Conservation (phyloP, 2,329 filamentous ascomycete species). For the Lasiodiplodia citricola region DNA sequence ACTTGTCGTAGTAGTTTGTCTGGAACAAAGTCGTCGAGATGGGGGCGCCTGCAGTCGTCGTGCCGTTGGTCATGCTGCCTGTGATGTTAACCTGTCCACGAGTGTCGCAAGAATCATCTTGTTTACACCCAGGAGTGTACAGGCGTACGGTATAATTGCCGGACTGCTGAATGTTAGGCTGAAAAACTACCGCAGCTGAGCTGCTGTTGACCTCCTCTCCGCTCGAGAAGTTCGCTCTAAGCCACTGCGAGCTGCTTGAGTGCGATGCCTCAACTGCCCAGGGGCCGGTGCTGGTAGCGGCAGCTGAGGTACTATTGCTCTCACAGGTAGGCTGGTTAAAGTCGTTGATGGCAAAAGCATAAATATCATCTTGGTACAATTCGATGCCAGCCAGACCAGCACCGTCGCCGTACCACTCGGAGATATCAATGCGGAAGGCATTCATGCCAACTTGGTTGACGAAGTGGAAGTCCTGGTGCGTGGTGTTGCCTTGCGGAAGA, state of each 20-base stretch:
- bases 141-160: constrained; percentile 91
- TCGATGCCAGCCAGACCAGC: constrained; percentile 86
- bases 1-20: constrained; percentile 96
- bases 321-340: constrained; percentile 91
- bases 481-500: constrained; percentile 70
- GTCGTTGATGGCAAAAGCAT: constrained; percentile 79
- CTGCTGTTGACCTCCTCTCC: constrained; percentile 1
- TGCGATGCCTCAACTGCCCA: constrained; percentile 74
- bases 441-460: constrained; percentile 93
- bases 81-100: constrained; percentile 85
- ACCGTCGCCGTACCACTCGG: constrained; percentile 83
- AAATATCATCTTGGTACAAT: constrained; percentile 84
- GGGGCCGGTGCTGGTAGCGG: constrained; percentile 71
- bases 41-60: constrained; percentile 43
- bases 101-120: constrained; percentile 75
- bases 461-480: constrained; percentile 89
- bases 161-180: constrained; percentile 82
- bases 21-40: constrained; percentile 74
- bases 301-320: constrained; percentile 65
- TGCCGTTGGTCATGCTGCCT: constrained; percentile 64
- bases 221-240: constrained; percentile 68
- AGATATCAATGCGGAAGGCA: constrained; percentile 82
- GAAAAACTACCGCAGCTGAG: constrained; percentile 74
- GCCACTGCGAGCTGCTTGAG: constrained; percentile 75
- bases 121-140: constrained; percentile 88